Conservation (phyloP, 1,284 basidiomycete species). For the Phellopilus nigrolimitatus region DNA sequence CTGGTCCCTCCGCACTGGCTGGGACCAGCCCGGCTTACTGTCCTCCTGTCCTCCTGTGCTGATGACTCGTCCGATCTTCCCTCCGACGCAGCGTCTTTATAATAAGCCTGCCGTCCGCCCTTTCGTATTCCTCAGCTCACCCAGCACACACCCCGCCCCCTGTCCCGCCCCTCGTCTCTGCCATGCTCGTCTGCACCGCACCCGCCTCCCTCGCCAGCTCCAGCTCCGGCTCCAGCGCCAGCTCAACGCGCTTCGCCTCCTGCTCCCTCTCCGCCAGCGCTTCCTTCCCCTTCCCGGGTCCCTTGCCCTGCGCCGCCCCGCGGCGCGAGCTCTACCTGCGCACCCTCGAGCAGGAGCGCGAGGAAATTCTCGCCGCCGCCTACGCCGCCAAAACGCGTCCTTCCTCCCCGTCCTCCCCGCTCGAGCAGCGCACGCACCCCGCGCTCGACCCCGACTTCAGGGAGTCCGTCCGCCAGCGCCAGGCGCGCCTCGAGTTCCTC, state of each 20-base stretch:
- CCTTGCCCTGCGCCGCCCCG: slow-evolving; percentile 2
- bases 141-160: no score
- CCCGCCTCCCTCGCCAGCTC: not conserved
- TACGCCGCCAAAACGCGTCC: not conserved
- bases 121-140: no score
- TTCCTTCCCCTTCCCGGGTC: slow-evolving; percentile 17
- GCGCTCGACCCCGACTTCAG: slow-evolving; percentile 13
- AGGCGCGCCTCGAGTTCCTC: slow-evolving; percentile 18
- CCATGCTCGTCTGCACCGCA: not conserved
- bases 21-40: no score
- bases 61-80: no score
- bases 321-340: slow-evolving; percentile 18
- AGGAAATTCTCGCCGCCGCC: slow-evolving; percentile 15
- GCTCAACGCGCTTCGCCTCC: not conserved
- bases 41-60: no score
- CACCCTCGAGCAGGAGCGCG: slow-evolving; percentile 18
- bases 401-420: not conserved
- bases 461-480: slow-evolving; percentile 18
- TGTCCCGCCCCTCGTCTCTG: not conserved
- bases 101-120: no score
- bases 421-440: no score
- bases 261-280: not conserved
- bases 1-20: no score
- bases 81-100: no score
- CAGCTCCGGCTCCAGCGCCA: slow-evolving; percentile 5